These are phyloP conservation scores for Colletotrichum chlorophyti DNA, from an alignment of 2,329 filamentous ascomycete species.

Conservation along the genomic window DNA sequence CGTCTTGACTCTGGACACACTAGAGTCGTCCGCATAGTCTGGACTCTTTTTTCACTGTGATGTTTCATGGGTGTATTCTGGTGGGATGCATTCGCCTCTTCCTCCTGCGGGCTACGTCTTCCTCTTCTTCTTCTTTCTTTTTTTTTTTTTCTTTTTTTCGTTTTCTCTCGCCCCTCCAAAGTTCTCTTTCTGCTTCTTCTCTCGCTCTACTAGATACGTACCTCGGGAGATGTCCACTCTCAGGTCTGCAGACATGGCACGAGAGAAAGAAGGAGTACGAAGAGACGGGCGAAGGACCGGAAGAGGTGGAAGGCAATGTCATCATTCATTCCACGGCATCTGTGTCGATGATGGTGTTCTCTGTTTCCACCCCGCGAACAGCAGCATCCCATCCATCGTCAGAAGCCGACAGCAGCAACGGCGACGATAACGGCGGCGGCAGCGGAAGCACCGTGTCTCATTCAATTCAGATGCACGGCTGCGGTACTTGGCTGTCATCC, in stretches of 20 bases:
- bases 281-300: neutral
- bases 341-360: too few relatives aligned
- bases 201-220: neutral
- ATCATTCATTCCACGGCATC: conserved; percentile 22
- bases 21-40: too few relatives aligned
- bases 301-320: conserved; percentile 8
- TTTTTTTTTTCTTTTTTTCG: neutral
- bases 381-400: too few relatives aligned
- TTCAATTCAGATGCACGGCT: neutral
- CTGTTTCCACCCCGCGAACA: conserved; percentile 17
- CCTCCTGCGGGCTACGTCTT: neutral
- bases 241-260: neutral
- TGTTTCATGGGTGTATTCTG: too few relatives aligned
- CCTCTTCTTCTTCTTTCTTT: neutral
- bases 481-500: conserved; percentile 14
- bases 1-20: too few relatives aligned
- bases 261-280: neutral
- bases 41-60: too few relatives aligned
- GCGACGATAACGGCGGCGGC: too few relatives aligned
- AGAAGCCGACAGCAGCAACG: too few relatives aligned
- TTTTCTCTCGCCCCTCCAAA: too few relatives aligned
- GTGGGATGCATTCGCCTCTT: neutral
- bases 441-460: neutral
- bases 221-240: too few relatives aligned
- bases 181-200: too few relatives aligned